Percentiles rank a stretch among this genome's conserved stretches.
These are phyloP conservation scores for Microcyclospora pomicola DNA, from an alignment of 2,329 filamentous ascomycete species.

Conservation along the genomic window DNA sequence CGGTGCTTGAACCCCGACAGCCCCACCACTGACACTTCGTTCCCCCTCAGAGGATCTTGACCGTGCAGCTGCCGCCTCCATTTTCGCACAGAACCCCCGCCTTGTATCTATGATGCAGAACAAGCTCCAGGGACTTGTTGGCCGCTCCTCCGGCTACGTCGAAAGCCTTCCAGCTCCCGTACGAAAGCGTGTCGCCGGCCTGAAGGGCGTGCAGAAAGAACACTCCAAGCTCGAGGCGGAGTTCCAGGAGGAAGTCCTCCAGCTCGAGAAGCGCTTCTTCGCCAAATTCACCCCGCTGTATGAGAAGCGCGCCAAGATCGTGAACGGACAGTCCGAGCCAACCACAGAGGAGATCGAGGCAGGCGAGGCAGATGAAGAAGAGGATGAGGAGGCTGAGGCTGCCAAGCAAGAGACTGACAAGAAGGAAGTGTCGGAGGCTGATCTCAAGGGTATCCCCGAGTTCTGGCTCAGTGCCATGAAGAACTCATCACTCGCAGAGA, in stretches of 20 bases:
- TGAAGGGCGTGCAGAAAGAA: slow-evolving; percentile 97
- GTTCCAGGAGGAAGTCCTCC: slow-evolving; percentile 95
- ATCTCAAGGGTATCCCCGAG: slow-evolving; percentile 76
- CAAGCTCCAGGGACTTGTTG: slow-evolving; percentile 83
- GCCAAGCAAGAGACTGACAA: slow-evolving; percentile 47
- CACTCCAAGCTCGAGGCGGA: slow-evolving; percentile 96
- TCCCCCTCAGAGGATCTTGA: slow-evolving; percentile 69
- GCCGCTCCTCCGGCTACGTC: slow-evolving; percentile 92
- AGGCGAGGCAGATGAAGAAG: slow-evolving; percentile 66
- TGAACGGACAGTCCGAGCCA: slow-evolving; percentile 78
- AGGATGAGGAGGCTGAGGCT: slow-evolving; percentile 42
- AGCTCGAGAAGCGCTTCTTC: slow-evolving; percentile 99
- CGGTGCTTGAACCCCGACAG: slow-evolving; percentile 2
- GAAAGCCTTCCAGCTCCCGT: slow-evolving; percentile 84
- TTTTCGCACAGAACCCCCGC: slow-evolving; percentile 91
- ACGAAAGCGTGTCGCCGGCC: slow-evolving; percentile 80
- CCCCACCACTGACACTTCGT: background rate
- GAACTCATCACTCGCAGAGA: slow-evolving; percentile 95
- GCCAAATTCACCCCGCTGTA: slow-evolving; percentile 97
- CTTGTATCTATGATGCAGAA: slow-evolving; percentile 97
- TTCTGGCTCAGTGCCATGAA: slow-evolving; percentile 99
- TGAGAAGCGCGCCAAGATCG: slow-evolving; percentile 81
- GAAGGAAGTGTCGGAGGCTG: slow-evolving; percentile 37
- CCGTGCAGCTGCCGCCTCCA: slow-evolving; percentile 69
- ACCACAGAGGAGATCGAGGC: slow-evolving; percentile 75